phyloP scores from a whole-genome alignment of 2,329 filamentous ascomycete genomes.

The Achaetomium macrosporum region DNA sequence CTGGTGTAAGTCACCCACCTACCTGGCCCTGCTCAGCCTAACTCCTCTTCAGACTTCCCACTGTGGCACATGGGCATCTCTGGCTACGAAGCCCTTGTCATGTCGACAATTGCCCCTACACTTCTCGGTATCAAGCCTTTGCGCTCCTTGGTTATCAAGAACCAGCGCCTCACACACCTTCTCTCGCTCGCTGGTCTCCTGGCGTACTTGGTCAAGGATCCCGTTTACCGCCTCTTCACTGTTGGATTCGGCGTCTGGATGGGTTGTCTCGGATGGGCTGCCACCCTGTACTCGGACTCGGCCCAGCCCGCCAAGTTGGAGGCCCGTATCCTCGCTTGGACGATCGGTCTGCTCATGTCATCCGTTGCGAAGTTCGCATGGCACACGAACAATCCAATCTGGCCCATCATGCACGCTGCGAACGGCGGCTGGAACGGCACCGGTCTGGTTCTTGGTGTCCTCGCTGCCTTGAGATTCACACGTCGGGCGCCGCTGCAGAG shows the following conservation, averaged over 20 bases:
- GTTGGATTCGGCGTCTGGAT: constrained; percentile 76
- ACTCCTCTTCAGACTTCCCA: constrained; percentile 64
- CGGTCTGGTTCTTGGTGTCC: constrained; percentile 67
- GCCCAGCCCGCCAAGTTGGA: constrained; percentile 71
- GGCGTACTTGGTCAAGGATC: constrained; percentile 69
- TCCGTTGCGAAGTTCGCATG: constrained; percentile 88
- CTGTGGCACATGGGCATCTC: constrained; percentile 99
- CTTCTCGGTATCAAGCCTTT: constrained; percentile 67
- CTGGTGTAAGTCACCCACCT: constrained; percentile 70
- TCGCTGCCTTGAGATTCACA: constrained; percentile 72
- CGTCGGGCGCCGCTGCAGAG: constrained; percentile 51
- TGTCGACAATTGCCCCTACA: constrained; percentile 76
- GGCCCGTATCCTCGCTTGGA: constrained; percentile 72
- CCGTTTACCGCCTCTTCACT: constrained; percentile 69
- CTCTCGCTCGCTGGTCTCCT: constrained; percentile 68
- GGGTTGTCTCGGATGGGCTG: constrained; percentile 77
- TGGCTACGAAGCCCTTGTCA: constrained; percentile 85
- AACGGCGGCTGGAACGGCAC: constrained; percentile 92
- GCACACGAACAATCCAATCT: constrained; percentile 92
- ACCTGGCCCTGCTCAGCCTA: neutral
- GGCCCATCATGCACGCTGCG: constrained; percentile 83
- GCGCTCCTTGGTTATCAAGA: constrained; percentile 60
- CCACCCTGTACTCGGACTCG: constrained; percentile 73
- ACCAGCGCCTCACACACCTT: constrained; percentile 67
- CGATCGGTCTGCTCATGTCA: constrained; percentile 75